Conservation (phyloP, 2,329 filamentous ascomycete species). For the Septoria linicola region DNA sequence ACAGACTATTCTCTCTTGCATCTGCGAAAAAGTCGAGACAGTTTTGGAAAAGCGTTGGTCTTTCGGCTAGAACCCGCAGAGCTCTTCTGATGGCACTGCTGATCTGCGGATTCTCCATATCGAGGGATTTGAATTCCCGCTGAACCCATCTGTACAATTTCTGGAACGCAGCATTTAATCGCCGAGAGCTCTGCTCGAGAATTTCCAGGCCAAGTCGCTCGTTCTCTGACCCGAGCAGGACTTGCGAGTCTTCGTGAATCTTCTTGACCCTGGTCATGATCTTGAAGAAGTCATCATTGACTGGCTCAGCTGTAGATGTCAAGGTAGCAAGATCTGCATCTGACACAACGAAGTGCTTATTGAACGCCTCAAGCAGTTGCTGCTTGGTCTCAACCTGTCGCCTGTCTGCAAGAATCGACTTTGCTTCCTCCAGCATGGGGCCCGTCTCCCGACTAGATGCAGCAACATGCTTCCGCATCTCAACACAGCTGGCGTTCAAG, state of each 20-base stretch:
- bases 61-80: constrained; percentile 81
- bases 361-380: constrained; percentile 72
- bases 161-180: constrained; percentile 86
- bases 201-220: constrained; percentile 85
- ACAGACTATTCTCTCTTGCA: constrained; percentile 79
- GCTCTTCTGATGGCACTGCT: constrained; percentile 79
- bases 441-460: constrained; percentile 73
- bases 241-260: constrained; percentile 83
- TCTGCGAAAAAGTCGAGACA: constrained; percentile 93
- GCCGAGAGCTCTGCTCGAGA: constrained; percentile 84
- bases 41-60: constrained; percentile 86
- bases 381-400: constrained; percentile 76
- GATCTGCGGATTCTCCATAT: constrained; percentile 92
- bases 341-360: constrained; percentile 76
- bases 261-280: constrained; percentile 76
- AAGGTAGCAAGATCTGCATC: constrained; percentile 75
- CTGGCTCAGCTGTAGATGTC: constrained; percentile 75
- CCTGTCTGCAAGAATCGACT: constrained; percentile 69
- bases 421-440: constrained; percentile 74
- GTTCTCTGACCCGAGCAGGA: constrained; percentile 84
- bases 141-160: constrained; percentile 96
- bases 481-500: constrained; percentile 75
- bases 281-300: constrained; percentile 81
- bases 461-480: constrained; percentile 75
- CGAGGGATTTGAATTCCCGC: constrained; percentile 84